phyloP scores from a whole-genome alignment of 2,329 filamentous ascomycete genomes.

The Colletotrichum tanaceti region DNA sequence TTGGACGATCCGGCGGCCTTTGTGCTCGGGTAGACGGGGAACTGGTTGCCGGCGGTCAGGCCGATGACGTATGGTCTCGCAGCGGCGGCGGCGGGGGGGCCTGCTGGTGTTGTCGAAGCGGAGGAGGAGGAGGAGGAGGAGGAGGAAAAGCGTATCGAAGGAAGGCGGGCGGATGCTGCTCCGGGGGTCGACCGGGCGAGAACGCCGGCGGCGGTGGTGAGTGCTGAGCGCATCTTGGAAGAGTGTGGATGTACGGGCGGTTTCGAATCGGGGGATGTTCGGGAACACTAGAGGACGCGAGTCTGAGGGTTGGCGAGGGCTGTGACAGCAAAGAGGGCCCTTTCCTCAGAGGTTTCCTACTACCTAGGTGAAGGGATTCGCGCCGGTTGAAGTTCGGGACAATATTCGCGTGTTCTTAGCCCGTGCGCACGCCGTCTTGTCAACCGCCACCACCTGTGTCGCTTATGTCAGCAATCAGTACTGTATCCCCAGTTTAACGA shows the following conservation, averaged over 20 bases:
- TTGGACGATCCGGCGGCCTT: constrained; percentile 82
- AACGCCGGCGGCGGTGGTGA: constrained; percentile 1
- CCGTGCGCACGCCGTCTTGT: neutral
- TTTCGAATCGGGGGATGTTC: neutral
- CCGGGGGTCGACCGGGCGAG: constrained; percentile 18
- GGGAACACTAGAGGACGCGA: neutral
- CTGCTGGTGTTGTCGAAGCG: constrained; percentile 39
- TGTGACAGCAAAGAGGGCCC: neutral
- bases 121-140: constrained; percentile 26
- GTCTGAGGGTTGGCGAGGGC: neutral
- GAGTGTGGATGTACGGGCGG: neutral
- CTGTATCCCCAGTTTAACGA: neutral
- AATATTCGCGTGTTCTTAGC: neutral
- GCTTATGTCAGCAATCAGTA: constrained; percentile 2
- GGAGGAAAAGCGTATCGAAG: constrained; percentile 33
- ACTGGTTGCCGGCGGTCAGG: constrained; percentile 75
- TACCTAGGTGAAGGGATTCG: constrained; percentile 28
- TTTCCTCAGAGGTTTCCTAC: constrained; percentile 32
- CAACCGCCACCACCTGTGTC: no score
- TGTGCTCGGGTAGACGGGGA: constrained; percentile 80
- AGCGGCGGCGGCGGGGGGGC: constrained; percentile 47
- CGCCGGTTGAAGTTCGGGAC: constrained; percentile 39
- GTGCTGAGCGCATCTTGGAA: constrained; percentile 16
- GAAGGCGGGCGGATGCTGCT: constrained; percentile 16
- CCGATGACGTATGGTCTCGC: constrained; percentile 75